Conservation (phyloP, 2,329 filamentous ascomycete species). For the Sarocladium brachiariae region DNA sequence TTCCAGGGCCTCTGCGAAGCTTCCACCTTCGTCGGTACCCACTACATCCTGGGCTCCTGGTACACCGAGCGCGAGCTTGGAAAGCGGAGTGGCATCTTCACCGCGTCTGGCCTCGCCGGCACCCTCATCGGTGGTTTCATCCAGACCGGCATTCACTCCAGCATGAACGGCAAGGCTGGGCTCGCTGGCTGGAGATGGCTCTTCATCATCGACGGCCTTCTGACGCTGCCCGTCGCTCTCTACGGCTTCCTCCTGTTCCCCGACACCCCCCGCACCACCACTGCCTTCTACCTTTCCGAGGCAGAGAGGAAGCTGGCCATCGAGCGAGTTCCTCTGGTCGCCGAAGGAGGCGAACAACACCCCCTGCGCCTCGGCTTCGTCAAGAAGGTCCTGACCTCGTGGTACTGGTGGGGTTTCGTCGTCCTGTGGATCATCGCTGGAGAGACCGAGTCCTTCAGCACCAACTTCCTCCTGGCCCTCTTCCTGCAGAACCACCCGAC, state of each 20-base stretch:
- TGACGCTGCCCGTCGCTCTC: constrained; percentile 23
- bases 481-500: constrained; percentile 43
- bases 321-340: constrained; percentile 15
- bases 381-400: constrained; percentile 49
- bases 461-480: constrained; percentile 50
- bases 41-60: constrained; percentile 45
- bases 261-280: constrained; percentile 21
- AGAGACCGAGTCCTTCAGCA: constrained; percentile 63
- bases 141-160: constrained; percentile 52
- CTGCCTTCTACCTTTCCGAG: constrained; percentile 11
- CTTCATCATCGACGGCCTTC: constrained; percentile 35
- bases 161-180: constrained; percentile 31
- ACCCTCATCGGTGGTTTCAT: constrained; percentile 48
- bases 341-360: constrained; percentile 24
- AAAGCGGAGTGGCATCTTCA: constrained; percentile 58
- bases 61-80: constrained; percentile 55
- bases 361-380: constrained; percentile 43
- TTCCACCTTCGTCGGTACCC: constrained; percentile 33
- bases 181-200: constrained; percentile 37
- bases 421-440: constrained; percentile 64
- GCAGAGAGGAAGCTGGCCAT: constrained; percentile 18
- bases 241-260: constrained; percentile 25
- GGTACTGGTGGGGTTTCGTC: constrained; percentile 61
- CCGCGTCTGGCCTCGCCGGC: constrained; percentile 51
- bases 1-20: constrained; percentile 32